Evolutionary conservation across 768 basidiomycete species (phyloP).

Genomic region (Leccinum incarnatum): DNA sequence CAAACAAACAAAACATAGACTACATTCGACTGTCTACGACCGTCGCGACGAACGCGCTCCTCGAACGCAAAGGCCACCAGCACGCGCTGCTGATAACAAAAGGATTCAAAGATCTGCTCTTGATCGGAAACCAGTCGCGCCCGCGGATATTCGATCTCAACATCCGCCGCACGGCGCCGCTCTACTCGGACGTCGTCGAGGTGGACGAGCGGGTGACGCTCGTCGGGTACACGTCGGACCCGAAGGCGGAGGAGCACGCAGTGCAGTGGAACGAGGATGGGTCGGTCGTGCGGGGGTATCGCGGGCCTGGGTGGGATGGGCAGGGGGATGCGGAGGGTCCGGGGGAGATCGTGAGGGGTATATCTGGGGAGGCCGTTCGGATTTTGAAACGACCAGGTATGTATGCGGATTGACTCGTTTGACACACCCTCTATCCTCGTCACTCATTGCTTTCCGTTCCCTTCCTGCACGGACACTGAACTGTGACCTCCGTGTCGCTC

Average conservation of each 20-base stretch:
- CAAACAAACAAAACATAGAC: conserved; percentile 43
- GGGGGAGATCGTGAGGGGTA: conserved; percentile 74
- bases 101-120: conserved; percentile 87
- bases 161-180: conserved; percentile 70
- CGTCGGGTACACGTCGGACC: conserved; percentile 91
- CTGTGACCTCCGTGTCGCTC: neutral
- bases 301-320: conserved; percentile 77
- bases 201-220: conserved; percentile 93
- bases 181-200: conserved; percentile 67
- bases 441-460: neutral
- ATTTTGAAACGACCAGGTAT: conserved; percentile 70
- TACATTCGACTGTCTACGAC: conserved; percentile 93
- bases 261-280: conserved; percentile 76
- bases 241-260: conserved; percentile 70
- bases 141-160: conserved; percentile 95
- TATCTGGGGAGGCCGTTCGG: conserved; percentile 88
- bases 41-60: conserved; percentile 92
- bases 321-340: conserved; percentile 70
- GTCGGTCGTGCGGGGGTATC: conserved; percentile 61
- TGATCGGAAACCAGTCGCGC: conserved; percentile 93
- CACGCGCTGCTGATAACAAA: conserved; percentile 90
- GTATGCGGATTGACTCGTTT: neutral
- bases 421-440: neutral
- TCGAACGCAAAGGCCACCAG: conserved; percentile 91
- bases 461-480: neutral